Evolutionary conservation across 2,329 filamentous ascomycete genomes (phyloP).

Genomic region (Pseudopyrenochaeta lycopersici): DNA sequence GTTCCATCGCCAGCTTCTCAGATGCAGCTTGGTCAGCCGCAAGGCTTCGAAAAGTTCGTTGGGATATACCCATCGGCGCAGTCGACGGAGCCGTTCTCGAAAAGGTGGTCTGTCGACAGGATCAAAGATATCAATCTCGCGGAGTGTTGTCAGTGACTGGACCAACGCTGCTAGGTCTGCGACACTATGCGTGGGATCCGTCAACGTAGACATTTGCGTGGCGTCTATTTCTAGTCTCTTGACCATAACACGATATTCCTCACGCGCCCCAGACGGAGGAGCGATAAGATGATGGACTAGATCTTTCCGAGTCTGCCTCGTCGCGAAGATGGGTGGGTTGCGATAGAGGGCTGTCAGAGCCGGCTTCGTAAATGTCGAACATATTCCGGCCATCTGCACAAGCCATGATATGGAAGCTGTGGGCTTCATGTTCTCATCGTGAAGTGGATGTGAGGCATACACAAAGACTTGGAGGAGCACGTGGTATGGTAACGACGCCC

Average conservation of each 20-base stretch:
- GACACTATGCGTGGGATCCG: slow-evolving; percentile 62
- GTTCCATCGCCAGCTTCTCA: slow-evolving; percentile 67
- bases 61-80: slow-evolving; percentile 73
- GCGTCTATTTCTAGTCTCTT: slow-evolving; percentile 75
- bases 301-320: slow-evolving; percentile 55
- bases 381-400: slow-evolving; percentile 68
- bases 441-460: slow-evolving; percentile 69
- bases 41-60: slow-evolving; percentile 71
- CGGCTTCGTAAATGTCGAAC: slow-evolving; percentile 72
- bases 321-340: slow-evolving; percentile 69
- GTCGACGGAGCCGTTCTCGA: slow-evolving; percentile 62
- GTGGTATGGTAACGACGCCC: slow-evolving; percentile 67
- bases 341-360: slow-evolving; percentile 77
- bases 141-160: slow-evolving; percentile 70
- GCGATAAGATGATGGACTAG: slow-evolving; percentile 65
- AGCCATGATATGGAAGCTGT: slow-evolving; percentile 68
- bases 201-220: slow-evolving; percentile 63
- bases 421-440: slow-evolving; percentile 56
- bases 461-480: slow-evolving; percentile 75
- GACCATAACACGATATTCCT: slow-evolving; percentile 76
- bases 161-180: slow-evolving; percentile 69
- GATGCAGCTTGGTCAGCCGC: slow-evolving; percentile 56
- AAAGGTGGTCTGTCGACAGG: slow-evolving; percentile 73
- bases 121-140: slow-evolving; percentile 76
- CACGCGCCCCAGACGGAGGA: slow-evolving; percentile 44